Evolutionary conservation across 78 protist species (phyloP).

Genomic region (Thecamonas trahens): DNA sequence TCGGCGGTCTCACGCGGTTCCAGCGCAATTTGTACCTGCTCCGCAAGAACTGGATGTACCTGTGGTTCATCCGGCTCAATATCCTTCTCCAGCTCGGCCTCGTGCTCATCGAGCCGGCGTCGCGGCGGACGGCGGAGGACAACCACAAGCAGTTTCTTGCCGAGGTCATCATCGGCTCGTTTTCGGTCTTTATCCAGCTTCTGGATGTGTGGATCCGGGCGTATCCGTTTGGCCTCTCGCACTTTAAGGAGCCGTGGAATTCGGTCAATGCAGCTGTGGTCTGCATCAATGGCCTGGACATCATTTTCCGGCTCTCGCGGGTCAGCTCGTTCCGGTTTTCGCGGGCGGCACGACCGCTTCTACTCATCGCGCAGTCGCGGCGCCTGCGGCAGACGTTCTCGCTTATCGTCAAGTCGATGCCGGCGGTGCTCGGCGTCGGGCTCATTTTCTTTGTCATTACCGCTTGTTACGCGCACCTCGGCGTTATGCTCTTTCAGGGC

Average conservation of each 20-base stretch:
- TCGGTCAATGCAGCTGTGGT: not conserved
- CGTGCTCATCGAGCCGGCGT: not conserved
- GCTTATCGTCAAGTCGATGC: not conserved
- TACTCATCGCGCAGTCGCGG: not conserved
- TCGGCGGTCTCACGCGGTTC: not conserved
- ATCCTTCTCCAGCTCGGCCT: not conserved
- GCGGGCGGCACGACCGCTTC: not conserved
- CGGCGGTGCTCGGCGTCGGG: not conserved
- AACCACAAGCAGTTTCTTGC: not conserved
- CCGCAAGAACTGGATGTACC: not conserved
- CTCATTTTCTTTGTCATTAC: not conserved
- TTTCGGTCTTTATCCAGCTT: not conserved
- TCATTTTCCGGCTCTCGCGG: not conserved
- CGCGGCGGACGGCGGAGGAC: not conserved
- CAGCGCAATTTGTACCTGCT: not conserved
- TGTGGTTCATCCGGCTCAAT: not conserved
- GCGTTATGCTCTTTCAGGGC: not conserved
- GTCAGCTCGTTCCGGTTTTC: not conserved
- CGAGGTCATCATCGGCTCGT: not conserved
- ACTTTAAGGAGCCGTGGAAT: not conserved
- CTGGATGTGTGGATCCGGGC: not conserved
- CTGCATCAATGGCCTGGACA: not conserved
- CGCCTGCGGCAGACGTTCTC: not conserved
- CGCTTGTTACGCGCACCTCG: not conserved
- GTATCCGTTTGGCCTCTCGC: not conserved